Percentiles rank a stretch among this genome's conserved stretches.
phyloP scores from a whole-genome alignment of 345 rosid species.

The Bruguiera gymnorhiza region DNA sequence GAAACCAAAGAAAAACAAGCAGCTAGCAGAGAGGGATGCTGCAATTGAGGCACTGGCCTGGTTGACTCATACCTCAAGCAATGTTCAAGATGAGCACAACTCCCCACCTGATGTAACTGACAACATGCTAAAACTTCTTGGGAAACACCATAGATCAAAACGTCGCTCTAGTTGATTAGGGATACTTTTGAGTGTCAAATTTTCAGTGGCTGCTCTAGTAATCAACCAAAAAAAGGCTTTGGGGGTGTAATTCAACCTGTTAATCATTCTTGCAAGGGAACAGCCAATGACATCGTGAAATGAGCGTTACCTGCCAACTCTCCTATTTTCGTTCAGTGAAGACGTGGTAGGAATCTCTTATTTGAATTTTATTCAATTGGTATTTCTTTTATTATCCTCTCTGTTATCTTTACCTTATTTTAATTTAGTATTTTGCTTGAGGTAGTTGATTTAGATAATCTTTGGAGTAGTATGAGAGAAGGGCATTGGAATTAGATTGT shows the following conservation, averaged over 20 bases:
- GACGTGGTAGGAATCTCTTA: no score
- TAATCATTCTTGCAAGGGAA: neutral
- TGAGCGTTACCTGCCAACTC: no score
- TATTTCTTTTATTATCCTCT: no score
- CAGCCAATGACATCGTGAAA: no score
- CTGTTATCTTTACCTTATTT: no score
- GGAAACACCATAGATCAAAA: constrained; percentile 65
- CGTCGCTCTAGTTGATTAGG: constrained; percentile 9
- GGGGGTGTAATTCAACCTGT: neutral
- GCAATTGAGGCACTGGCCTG: constrained; percentile 95
- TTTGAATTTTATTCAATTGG: no score
- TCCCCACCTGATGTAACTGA: constrained; percentile 78
- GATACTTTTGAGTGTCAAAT: neutral
- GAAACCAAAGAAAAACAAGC: constrained; percentile 88
- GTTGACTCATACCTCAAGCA: constrained; percentile 79
- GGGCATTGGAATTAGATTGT: no score
- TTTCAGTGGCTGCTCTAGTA: neutral
- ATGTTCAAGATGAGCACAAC: constrained; percentile 36
- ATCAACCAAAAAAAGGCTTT: neutral
- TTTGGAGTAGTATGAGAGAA: no score
- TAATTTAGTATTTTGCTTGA: no score
- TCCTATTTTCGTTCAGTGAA: no score
- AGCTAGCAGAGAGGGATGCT: constrained; percentile 93
- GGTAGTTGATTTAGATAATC: no score
- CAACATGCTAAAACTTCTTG: constrained; percentile 94